These are phyloP conservation scores for Aspergillus alliaceus DNA, from an alignment of 2,329 filamentous ascomycete genomes.

Conservation along the genomic window DNA sequence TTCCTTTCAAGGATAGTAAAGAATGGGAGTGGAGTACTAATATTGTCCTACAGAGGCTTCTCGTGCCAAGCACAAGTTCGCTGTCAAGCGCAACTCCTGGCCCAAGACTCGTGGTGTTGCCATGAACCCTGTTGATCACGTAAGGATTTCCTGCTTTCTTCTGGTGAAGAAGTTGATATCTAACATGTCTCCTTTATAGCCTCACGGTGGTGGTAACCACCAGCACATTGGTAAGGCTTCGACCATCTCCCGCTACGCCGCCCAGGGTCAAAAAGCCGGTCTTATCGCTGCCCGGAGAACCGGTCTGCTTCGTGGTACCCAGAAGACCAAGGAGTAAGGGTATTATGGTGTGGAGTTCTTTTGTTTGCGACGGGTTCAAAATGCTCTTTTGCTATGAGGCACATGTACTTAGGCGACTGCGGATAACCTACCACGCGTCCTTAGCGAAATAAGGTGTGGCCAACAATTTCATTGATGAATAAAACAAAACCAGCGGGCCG, in stretches of 20 bases:
- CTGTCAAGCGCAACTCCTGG: conserved; percentile 99
- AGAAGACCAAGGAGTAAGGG: conserved; percentile 98
- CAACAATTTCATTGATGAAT: conserved; percentile 33
- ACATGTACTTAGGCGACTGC: conserved; percentile 44
- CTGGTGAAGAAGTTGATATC: conserved; percentile 7
- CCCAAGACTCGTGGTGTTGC: conserved; percentile 99
- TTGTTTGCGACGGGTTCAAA: conserved; percentile 44
- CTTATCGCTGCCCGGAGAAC: conserved; percentile 99
- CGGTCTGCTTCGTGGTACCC: conserved; percentile 99
- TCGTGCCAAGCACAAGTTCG: conserved; percentile 99
- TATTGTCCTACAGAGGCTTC: conserved; percentile 74
- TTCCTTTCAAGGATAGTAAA: background rate
- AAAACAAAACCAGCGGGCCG: conserved; percentile 27
- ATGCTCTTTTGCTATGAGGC: conserved; percentile 43
- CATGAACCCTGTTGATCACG: conserved; percentile 99
- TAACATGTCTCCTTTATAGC: conserved; percentile 41
- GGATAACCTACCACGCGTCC: conserved; percentile 39
- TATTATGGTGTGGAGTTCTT: conserved; percentile 61
- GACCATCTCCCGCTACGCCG: conserved; percentile 97
- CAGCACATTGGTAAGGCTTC: conserved; percentile 99
- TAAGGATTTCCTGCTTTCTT: conserved; percentile 39
- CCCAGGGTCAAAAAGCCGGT: conserved; percentile 99
- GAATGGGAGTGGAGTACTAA: conserved; percentile 39
- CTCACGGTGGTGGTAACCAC: conserved; percentile 99
- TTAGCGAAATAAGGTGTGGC: conserved; percentile 43